These are phyloP conservation scores for Podospora didyma DNA, from an alignment of 495 filamentous ascomycete species.

Conservation along the genomic window DNA sequence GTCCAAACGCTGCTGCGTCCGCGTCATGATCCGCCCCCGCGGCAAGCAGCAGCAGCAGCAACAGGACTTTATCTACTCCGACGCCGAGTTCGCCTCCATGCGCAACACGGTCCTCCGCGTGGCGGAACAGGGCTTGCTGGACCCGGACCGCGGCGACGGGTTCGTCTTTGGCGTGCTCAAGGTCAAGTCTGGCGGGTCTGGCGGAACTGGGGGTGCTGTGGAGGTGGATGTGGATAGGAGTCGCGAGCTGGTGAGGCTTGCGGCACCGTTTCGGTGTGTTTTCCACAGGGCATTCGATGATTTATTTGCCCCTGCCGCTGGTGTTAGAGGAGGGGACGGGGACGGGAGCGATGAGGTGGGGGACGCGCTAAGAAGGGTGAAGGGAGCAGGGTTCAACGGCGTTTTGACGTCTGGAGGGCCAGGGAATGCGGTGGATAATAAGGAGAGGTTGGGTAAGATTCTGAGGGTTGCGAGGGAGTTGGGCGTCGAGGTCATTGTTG, in stretches of 20 bases:
- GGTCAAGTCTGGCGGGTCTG: too few species aligned
- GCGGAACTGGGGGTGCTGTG: too few species aligned
- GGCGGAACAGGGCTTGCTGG: slow-evolving; percentile 18
- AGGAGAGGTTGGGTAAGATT: slow-evolving; percentile 22
- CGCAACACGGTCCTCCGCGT: slow-evolving; percentile 24
- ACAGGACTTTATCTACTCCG: slow-evolving; percentile 39
- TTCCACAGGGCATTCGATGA: slow-evolving; percentile 44
- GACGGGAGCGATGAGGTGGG: not conserved
- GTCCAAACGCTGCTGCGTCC: slow-evolving; percentile 2
- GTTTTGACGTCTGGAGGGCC: slow-evolving; percentile 40
- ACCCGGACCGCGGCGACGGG: slow-evolving; percentile 33
- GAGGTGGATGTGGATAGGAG: slow-evolving; percentile 25
- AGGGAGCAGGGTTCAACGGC: slow-evolving; percentile 29
- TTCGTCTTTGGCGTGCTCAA: slow-evolving; percentile 42
- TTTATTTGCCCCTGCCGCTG: slow-evolving; percentile 1
- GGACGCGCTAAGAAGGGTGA: slow-evolving; percentile 22
- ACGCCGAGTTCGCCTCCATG: slow-evolving; percentile 29
- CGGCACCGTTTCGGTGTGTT: slow-evolving; percentile 24
- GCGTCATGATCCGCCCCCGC: slow-evolving; percentile 46
- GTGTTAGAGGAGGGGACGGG: not conserved
- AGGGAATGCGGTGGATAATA: slow-evolving; percentile 26
- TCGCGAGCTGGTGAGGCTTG: slow-evolving; percentile 19
- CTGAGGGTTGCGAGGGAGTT: slow-evolving; percentile 10
- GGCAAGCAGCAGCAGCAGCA: slow-evolving; percentile 5
- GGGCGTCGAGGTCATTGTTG: slow-evolving; percentile 34